Conservation (phyloP, 140 eudicot genomes). For the Erigeron philadelphicus region DNA sequence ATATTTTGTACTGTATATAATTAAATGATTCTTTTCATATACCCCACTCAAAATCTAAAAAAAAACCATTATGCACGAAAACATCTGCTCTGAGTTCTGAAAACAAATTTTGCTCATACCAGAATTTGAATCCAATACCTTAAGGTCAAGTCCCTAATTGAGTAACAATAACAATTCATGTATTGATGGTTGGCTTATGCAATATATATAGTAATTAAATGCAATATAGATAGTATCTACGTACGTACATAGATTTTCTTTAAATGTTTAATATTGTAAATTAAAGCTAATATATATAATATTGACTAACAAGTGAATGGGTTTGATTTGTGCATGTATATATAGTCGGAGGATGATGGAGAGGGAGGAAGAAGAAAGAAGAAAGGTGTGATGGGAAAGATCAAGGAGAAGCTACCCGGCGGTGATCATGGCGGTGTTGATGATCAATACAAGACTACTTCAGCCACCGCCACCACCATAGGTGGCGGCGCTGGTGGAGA, state of each 20-base stretch:
- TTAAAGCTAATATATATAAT: not conserved
- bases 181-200: too few relatives aligned
- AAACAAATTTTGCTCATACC: too few relatives aligned
- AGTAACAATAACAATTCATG: too few relatives aligned
- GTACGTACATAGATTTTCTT: too few relatives aligned
- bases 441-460: constrained; percentile 19
- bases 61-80: too few relatives aligned
- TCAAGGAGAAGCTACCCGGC: constrained; percentile 39
- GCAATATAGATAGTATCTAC: too few relatives aligned
- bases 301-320: not conserved
- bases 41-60: too few relatives aligned
- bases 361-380: constrained; percentile 44
- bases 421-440: constrained; percentile 31
- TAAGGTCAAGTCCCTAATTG: too few relatives aligned
- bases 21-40: too few relatives aligned
- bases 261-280: not conserved
- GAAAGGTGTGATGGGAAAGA: constrained; percentile 38
- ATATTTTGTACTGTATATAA: not conserved
- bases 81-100: too few relatives aligned
- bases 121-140: too few relatives aligned
- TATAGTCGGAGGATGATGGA: constrained; percentile 40
- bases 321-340: not conserved
- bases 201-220: too few relatives aligned
- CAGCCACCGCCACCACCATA: constrained; percentile 1
- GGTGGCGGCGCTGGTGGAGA: constrained; percentile 27